These are phyloP conservation scores for Debaryomycetaceae sp. DNA, from an alignment of 1,139 yeast species.

Conservation along the genomic window DNA sequence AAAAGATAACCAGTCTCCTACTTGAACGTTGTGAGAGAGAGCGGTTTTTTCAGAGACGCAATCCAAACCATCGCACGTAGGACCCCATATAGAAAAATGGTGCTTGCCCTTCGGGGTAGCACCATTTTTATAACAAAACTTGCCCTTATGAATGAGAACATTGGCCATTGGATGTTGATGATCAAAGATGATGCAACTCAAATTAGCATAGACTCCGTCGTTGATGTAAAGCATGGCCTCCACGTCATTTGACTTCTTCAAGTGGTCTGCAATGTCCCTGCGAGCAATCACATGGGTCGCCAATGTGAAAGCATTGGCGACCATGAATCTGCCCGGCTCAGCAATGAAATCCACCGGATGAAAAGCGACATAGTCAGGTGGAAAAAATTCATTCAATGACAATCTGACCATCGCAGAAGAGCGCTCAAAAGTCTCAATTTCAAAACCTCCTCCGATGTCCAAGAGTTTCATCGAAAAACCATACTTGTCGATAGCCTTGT, in stretches of 20 bases:
- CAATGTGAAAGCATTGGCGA: constrained; percentile 80
- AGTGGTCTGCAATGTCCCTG: constrained; percentile 38
- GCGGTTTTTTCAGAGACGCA: constrained; percentile 58
- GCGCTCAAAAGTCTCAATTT: constrained; percentile 57
- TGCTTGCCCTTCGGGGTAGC: constrained; percentile 17
- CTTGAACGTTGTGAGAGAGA: constrained; percentile 59
- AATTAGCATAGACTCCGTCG: constrained; percentile 94
- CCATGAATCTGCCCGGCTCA: constrained; percentile 93
- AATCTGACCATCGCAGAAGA: constrained; percentile 58
- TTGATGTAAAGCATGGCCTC: constrained; percentile 67
- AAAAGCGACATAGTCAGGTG: constrained; percentile 27
- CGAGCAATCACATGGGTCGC: constrained; percentile 85
- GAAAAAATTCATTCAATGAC: constrained; percentile 59
- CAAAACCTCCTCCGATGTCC: constrained; percentile 96
- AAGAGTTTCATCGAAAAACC: constrained; percentile 43
- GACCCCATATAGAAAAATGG: constrained; percentile 88
- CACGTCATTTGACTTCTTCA: constrained; percentile 12
- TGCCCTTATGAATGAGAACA: constrained; percentile 54
- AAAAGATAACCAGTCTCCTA: constrained; percentile 94
- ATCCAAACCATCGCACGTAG: constrained; percentile 96
- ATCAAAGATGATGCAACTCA: constrained; percentile 91
- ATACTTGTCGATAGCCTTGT: constrained; percentile 40
- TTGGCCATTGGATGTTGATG: constrained; percentile 78
- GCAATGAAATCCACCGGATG: constrained; percentile 63
- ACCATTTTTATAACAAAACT: constrained; percentile 40